These are phyloP conservation scores for Dendryphion nanum DNA, from an alignment of 2,329 filamentous ascomycete genomes.

Conservation along the genomic window DNA sequence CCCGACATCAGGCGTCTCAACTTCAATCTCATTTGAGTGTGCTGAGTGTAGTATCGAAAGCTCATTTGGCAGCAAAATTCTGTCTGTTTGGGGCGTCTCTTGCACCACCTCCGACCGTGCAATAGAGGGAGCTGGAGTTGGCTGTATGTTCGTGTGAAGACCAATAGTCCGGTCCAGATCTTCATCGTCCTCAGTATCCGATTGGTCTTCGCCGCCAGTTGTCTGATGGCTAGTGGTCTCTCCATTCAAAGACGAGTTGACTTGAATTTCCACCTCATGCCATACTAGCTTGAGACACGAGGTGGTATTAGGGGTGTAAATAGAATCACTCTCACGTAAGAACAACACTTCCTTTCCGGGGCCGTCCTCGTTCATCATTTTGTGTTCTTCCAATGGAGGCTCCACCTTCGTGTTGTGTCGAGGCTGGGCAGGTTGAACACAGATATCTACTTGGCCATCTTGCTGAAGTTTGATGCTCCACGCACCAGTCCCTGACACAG, in stretches of 20 bases:
- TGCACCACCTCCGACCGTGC: conserved; percentile 23
- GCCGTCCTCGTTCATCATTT: conserved; percentile 14
- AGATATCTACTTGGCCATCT: conserved; percentile 11
- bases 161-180: conserved; percentile 17
- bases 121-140: conserved; percentile 14
- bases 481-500: conserved; percentile 16
- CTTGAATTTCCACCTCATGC: conserved; percentile 24
- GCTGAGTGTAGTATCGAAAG: too few relatives aligned
- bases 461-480: conserved; percentile 28
- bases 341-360: conserved; percentile 22
- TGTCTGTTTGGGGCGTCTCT: conserved; percentile 24
- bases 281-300: conserved; percentile 15
- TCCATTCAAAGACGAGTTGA: conserved; percentile 27
- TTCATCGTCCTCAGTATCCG: conserved; percentile 23
- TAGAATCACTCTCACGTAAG: conserved; percentile 25
- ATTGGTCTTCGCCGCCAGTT: conserved; percentile 5
- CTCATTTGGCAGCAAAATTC: too few relatives aligned
- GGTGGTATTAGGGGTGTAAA: conserved; percentile 13
- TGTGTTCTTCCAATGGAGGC: conserved; percentile 13
- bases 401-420: conserved; percentile 2
- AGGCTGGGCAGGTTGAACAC: conserved; percentile 14
- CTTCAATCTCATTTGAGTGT: too few relatives aligned
- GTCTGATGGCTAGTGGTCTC: conserved; percentile 5
- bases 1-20: too few relatives aligned
- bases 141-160: conserved; percentile 14